These are phyloP conservation scores for Ajuga chamaepitys DNA, from an alignment of 257 asterid species.

Conservation along the genomic window DNA sequence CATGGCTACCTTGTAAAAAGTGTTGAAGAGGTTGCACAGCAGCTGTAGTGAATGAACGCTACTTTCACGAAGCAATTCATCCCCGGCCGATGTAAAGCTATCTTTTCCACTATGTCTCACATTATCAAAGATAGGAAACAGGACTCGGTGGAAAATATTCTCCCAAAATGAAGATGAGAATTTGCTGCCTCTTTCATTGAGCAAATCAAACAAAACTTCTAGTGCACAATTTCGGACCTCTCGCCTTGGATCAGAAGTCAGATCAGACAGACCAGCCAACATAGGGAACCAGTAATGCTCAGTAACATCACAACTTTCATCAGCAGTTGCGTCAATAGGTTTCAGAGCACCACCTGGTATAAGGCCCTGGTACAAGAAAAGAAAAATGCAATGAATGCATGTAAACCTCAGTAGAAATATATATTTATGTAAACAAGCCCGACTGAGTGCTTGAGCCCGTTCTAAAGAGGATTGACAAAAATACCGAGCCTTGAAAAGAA, in stretches of 20 bases:
- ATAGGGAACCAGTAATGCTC: constrained; percentile 99
- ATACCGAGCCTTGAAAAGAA: neutral
- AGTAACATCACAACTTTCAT: constrained; percentile 74
- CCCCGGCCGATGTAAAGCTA: constrained; percentile 46
- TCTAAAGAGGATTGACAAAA: neutral
- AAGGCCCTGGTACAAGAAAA: constrained; percentile 64
- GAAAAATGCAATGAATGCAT: constrained; percentile 10
- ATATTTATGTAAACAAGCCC: neutral
- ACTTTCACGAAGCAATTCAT: constrained; percentile 83
- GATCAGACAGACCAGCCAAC: constrained; percentile 98
- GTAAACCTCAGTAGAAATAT: neutral
- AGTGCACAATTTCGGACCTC: constrained; percentile 98
- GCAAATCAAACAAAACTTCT: constrained; percentile 95
- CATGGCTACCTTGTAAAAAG: constrained; percentile 82
- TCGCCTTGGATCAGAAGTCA: constrained; percentile 91
- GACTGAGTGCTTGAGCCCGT: neutral
- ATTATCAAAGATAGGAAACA: constrained; percentile 94
- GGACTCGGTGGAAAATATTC: constrained; percentile 79
- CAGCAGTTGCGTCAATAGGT: constrained; percentile 57
- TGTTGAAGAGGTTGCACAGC: constrained; percentile 93
- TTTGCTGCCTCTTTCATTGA: constrained; percentile 96
- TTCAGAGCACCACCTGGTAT: constrained; percentile 92
- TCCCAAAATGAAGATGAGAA: constrained; percentile 95
- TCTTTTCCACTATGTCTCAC: constrained; percentile 88
- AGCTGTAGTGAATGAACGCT: constrained; percentile 89